Evolutionary conservation across 106 monocot genomes (phyloP), one percentile per base, ranked within the genome.

Genomic region (Acorus calamus): DNA sequence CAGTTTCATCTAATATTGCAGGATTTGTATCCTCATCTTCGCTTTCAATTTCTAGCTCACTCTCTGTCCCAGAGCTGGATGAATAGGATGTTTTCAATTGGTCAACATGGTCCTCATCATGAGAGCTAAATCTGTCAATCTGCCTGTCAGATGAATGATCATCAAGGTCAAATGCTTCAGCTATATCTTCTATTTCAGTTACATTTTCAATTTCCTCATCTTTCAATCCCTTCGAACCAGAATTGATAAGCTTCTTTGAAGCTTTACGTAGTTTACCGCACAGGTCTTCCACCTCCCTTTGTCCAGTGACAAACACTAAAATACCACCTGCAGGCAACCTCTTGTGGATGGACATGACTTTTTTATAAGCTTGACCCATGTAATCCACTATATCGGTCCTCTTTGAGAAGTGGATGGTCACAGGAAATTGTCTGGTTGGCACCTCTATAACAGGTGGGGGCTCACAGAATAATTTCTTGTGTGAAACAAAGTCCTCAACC

Each of bases 281-380:
- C 52, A 98, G 66, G 68, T 82, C 70, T 42, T 92, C 98, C 3
- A 92, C 86, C 78, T 98, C 98, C 55, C 90, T 80, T 61, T 98
- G 91, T 56, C 98, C 98, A 70, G 98, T 98, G 42, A 88, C 88
- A 76, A 92, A 98, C 28, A 92, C 88, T 66, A 98, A 83, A 66
- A 98, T 88, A 45, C 91, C 98, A 60, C 98, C 98, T 11, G 69
- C 74, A 48, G 98, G 91, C 65, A 92, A 88, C 46, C 60, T 85
- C 72, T 79, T 85, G 69, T 98, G 98, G 56, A 98, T 88, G 50
- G 79, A 74, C 67, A 92, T 57, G 0, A 92, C 83, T 73, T 98
- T 98, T 70, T 83, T 92, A 76, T 88, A 98, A 67, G 98, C 98
- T 59, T 77, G 82, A 42, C 75, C 76, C 46, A 98, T 41, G 68